These are phyloP conservation scores for Annulohypoxylon nitens DNA, from an alignment of 495 filamentous ascomycete species.

Conservation along the genomic window DNA sequence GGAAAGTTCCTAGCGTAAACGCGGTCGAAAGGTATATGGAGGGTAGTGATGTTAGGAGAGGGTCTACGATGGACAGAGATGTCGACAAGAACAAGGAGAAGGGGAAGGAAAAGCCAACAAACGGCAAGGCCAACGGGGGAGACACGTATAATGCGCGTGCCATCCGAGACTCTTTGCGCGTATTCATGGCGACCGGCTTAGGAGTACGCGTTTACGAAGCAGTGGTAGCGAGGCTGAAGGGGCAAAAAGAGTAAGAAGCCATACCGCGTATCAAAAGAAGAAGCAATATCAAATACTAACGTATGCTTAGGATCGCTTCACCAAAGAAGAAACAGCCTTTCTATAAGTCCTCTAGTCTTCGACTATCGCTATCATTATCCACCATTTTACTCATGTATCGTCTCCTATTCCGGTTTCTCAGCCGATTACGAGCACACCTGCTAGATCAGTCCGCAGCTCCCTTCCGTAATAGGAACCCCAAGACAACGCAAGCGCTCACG, in stretches of 20 bases:
- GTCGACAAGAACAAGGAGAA: slow-evolving; percentile 44
- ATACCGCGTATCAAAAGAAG: neutral
- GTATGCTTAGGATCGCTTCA: slow-evolving; percentile 21
- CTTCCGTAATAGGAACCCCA: slow-evolving; percentile 87
- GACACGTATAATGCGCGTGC: slow-evolving; percentile 85
- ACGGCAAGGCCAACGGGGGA: slow-evolving; percentile 28
- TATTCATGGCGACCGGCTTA: slow-evolving; percentile 78
- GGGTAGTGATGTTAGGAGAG: slow-evolving; percentile 39
- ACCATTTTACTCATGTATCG: slow-evolving; percentile 88
- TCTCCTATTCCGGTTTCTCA: slow-evolving; percentile 90
- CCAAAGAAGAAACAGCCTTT: slow-evolving; percentile 64
- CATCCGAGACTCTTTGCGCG: slow-evolving; percentile 79
- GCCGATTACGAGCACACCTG: slow-evolving; percentile 80
- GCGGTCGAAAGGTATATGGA: slow-evolving; percentile 64
- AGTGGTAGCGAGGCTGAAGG: slow-evolving; percentile 62
- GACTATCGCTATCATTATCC: slow-evolving; percentile 84
- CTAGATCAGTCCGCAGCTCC: slow-evolving; percentile 77
- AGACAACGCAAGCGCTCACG: slow-evolving; percentile 76
- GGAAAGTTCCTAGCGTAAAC: slow-evolving; percentile 68
- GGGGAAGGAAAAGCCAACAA: slow-evolving; percentile 40
- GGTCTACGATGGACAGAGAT: slow-evolving; percentile 26
- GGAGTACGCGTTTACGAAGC: slow-evolving; percentile 77
- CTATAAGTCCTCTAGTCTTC: slow-evolving; percentile 76
- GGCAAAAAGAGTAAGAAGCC: slow-evolving; percentile 57
- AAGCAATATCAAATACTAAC: slow-evolving; percentile 20